Evolutionary conservation across 2,329 filamentous ascomycete genomes (phyloP).

Genomic region (Arthrobotrys conoides): DNA sequence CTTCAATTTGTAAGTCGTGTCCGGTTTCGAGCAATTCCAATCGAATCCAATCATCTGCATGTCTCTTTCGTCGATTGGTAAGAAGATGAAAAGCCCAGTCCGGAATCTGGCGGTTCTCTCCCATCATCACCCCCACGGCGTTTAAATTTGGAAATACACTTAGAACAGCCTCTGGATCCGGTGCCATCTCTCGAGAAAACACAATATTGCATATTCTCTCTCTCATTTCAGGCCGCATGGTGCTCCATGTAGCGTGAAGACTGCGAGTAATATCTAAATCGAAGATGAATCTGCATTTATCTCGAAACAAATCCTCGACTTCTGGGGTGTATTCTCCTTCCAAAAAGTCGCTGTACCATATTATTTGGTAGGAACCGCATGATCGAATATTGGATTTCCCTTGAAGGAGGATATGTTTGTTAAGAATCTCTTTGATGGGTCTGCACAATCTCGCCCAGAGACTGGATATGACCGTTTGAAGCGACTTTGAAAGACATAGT

Average conservation of each 20-base stretch:
- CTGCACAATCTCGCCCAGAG: constrained; percentile 31
- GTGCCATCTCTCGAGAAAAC: constrained; percentile 4
- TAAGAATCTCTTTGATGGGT: constrained; percentile 24
- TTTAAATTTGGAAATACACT: background rate
- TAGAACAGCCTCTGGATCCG: constrained; percentile 3
- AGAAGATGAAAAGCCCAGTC: background rate
- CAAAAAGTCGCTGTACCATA: constrained; percentile 49
- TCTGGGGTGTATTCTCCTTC: constrained; percentile 18
- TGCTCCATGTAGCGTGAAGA: constrained; percentile 24
- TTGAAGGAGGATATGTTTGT: constrained; percentile 36
- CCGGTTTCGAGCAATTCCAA: constrained; percentile 31
- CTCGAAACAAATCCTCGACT: constrained; percentile 23
- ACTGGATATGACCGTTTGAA: constrained; percentile 31
- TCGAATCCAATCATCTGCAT: background rate
- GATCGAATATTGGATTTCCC: constrained; percentile 18
- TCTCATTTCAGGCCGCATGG: constrained; percentile 22
- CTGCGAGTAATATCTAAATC: constrained; percentile 34
- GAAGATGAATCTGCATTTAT: constrained; percentile 43
- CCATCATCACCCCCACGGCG: constrained; percentile 32
- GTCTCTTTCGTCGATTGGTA: background rate
- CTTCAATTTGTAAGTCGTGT: background rate
- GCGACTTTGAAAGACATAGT: constrained; percentile 37
- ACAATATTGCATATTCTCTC: constrained; percentile 25
- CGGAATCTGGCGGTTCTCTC: constrained; percentile 10
- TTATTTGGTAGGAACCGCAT: constrained; percentile 29